Conservation (phyloP, 495 filamentous ascomycete genomes). For the Podospora sp. region DNA sequence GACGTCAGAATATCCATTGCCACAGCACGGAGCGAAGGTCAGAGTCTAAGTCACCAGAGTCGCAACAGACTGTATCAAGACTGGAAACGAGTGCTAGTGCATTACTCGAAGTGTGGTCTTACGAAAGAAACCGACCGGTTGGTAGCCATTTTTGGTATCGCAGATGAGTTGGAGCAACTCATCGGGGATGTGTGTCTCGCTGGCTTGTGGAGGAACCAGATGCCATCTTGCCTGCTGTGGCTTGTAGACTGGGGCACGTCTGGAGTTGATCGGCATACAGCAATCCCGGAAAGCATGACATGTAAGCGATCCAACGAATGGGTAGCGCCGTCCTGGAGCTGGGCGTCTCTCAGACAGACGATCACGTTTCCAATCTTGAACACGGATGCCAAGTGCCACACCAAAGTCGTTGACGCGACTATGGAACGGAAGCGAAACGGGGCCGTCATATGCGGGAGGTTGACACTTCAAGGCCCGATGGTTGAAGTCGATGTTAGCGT, state of each 20-base stretch:
- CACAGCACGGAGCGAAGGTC: not conserved
- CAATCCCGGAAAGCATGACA: not conserved
- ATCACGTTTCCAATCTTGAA: not conserved
- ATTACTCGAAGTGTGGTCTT: not conserved
- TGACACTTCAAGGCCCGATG: not conserved
- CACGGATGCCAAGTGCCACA: not conserved
- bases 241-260: not conserved
- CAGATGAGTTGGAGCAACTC: not conserved
- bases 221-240: constrained; percentile 2
- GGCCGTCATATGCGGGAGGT: not conserved
- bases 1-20: not conserved
- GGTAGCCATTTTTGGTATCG: not conserved
- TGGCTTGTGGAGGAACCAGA: constrained; percentile 5
- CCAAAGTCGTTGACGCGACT: not conserved
- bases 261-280: not conserved
- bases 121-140: not conserved
- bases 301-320: not conserved
- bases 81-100: not conserved
- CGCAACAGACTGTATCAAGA: not conserved
- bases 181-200: not conserved
- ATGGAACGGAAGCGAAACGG: not conserved
- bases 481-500: not conserved
- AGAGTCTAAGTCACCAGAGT: no score
- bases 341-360: not conserved
- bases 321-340: not conserved